phyloP scores from a whole-genome alignment of 805 yeast species.

The Sungouiella blattae region DNA sequence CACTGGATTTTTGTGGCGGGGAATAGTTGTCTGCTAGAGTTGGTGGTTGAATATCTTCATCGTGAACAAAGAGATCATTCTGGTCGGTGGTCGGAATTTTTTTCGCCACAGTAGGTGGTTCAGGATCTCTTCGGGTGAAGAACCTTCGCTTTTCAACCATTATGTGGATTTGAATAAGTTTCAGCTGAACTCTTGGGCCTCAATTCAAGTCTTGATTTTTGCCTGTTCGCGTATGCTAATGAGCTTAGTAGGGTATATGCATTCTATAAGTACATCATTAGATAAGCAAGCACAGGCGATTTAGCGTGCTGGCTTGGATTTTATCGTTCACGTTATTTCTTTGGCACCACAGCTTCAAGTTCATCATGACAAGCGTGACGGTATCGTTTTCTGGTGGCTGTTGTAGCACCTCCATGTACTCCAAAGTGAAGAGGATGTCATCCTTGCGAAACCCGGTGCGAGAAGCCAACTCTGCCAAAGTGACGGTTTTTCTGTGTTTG shows the following conservation, averaged over 20 bases:
- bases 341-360: constrained; percentile 28
- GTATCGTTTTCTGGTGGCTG: constrained; percentile 3
- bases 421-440: constrained; percentile 58
- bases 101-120: background rate
- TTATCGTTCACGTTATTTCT: constrained; percentile 20
- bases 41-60: background rate
- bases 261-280: too few species aligned
- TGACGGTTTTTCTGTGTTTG: constrained; percentile 19
- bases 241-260: too few species aligned
- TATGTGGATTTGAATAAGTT: too few species aligned
- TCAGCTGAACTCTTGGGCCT: too few species aligned
- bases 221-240: too few species aligned
- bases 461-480: constrained; percentile 49
- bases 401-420: constrained; percentile 43
- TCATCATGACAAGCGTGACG: constrained; percentile 18
- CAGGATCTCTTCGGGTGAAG: too few species aligned
- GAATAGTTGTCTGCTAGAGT: background rate
- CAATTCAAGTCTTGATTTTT: too few species aligned
- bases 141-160: background rate
- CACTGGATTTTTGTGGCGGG: background rate
- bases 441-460: constrained; percentile 61
- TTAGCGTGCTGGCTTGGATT: too few species aligned
- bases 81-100: background rate
- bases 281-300: too few species aligned
- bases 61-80: background rate